Evolutionary conservation across 108 stramenopile species (phyloP).

Genomic region (Fistulifera solaris): DNA sequence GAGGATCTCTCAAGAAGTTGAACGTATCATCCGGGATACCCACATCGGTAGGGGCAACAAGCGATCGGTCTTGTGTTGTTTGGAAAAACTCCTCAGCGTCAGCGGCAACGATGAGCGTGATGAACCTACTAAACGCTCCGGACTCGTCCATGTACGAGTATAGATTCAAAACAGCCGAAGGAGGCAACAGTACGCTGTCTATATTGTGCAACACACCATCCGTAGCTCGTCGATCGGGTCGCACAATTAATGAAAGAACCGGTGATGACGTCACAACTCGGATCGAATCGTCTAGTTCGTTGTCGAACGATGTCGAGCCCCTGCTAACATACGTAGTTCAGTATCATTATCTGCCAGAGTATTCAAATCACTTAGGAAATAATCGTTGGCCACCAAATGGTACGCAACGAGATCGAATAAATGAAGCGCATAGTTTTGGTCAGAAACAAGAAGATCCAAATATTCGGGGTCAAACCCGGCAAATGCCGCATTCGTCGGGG

Average conservation of each 20-base stretch:
- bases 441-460: background rate
- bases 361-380: too few species aligned
- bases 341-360: too few species aligned
- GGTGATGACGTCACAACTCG: too few species aligned
- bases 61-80: conserved; percentile 1
- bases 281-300: background rate
- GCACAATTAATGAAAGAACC: too few species aligned
- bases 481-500: background rate
- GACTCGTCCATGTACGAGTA: background rate
- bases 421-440: background rate
- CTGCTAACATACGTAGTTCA: conserved; percentile 1
- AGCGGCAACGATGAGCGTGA: too few species aligned
- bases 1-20: background rate
- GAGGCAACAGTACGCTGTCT: conserved; percentile 19
- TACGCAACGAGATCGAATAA: background rate
- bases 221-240: conserved; percentile 5
- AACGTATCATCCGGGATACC: background rate
- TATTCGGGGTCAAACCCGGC: background rate
- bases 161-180: conserved; percentile 1
- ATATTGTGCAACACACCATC: conserved; percentile 25
- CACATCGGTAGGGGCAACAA: background rate
- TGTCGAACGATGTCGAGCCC: conserved; percentile 2
- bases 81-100: background rate
- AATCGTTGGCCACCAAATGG: background rate
- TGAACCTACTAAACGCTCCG: background rate